Percentiles rank a stretch among this genome's conserved stretches.
Evolutionary conservation across 148 eudicot species (phyloP).

Genomic region (Persicaria tinctoria): DNA sequence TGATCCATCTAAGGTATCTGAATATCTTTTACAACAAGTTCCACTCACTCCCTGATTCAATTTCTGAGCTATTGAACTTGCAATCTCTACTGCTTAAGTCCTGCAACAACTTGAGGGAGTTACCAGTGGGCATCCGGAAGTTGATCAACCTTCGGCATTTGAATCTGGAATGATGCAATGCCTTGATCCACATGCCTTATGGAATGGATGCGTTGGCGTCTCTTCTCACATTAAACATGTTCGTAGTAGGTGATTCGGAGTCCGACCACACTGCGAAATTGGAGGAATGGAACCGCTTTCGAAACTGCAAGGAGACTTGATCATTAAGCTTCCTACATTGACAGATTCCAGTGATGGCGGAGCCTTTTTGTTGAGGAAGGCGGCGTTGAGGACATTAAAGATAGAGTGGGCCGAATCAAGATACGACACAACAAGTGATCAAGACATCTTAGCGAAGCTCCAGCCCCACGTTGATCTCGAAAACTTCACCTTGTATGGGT

Average conservation of each 20-base stretch:
- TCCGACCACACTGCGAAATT: background rate
- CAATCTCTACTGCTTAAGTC: background rate
- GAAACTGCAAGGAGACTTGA: slow-evolving; percentile 4
- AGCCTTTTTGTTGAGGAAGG: too few species aligned
- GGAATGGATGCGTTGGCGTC: slow-evolving; percentile 13
- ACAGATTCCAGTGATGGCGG: background rate
- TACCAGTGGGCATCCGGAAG: slow-evolving; percentile 11
- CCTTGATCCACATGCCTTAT: slow-evolving; percentile 7
- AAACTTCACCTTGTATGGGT: background rate
- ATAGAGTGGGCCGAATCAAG: too few species aligned
- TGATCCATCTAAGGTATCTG: slow-evolving; percentile 13
- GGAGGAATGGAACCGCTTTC: background rate
- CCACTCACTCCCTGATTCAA: background rate
- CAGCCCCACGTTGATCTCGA: background rate
- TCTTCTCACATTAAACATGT: background rate
- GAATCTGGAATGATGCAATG: background rate
- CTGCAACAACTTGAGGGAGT: background rate
- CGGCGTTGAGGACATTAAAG: too few species aligned
- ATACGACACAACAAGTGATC: too few species aligned
- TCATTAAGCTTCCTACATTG: background rate
- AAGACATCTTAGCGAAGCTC: background rate
- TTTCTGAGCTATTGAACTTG: background rate
- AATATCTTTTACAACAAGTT: background rate
- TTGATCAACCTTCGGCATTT: slow-evolving; percentile 17
- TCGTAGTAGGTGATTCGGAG: background rate